Evolutionary conservation across 1,284 basidiomycete species (phyloP).

Genomic region (Cystobasidiaceae sp.): DNA sequence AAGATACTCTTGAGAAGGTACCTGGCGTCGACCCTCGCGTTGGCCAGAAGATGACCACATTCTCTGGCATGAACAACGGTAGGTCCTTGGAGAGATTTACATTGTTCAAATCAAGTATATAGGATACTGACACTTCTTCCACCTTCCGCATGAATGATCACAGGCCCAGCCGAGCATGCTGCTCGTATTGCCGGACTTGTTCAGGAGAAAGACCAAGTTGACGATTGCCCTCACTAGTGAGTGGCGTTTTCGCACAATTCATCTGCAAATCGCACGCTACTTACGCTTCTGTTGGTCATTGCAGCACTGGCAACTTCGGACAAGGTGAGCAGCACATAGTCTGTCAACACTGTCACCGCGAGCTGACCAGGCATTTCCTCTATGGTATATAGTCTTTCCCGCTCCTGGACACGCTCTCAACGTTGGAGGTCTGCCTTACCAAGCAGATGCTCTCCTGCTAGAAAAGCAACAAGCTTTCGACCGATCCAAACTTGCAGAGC

Average conservation of each 20-base stretch:
- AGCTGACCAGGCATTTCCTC: background rate
- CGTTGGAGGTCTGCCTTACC: slow-evolving; percentile 45
- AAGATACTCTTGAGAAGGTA: slow-evolving; percentile 42
- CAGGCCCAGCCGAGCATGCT: slow-evolving; percentile 42
- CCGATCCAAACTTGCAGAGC: slow-evolving; percentile 43
- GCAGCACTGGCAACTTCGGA: slow-evolving; percentile 43
- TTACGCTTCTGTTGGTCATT: background rate
- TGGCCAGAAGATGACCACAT: slow-evolving; percentile 40
- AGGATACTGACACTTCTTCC: background rate
- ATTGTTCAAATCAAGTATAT: too few relatives aligned
- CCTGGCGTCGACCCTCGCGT: slow-evolving; percentile 45
- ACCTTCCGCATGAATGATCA: background rate
- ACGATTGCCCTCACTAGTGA: slow-evolving; percentile 37
- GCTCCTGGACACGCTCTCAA: slow-evolving; percentile 41
- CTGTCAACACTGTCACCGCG: slow-evolving; percentile 30
- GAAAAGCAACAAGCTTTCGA: slow-evolving; percentile 47
- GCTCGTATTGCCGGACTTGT: slow-evolving; percentile 45
- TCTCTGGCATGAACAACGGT: slow-evolving; percentile 46
- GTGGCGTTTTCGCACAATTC: background rate
- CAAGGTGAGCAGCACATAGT: slow-evolving; percentile 31
- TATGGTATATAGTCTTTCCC: background rate
- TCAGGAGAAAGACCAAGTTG: slow-evolving; percentile 40
- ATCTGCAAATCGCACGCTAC: background rate
- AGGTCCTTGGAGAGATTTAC: background rate
- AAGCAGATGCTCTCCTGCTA: slow-evolving; percentile 44